Percentiles rank a stretch among this genome's conserved stretches.
phyloP scores from a whole-genome alignment of 2,329 filamentous ascomycete species.

The Dichotomopilus funicola region DNA sequence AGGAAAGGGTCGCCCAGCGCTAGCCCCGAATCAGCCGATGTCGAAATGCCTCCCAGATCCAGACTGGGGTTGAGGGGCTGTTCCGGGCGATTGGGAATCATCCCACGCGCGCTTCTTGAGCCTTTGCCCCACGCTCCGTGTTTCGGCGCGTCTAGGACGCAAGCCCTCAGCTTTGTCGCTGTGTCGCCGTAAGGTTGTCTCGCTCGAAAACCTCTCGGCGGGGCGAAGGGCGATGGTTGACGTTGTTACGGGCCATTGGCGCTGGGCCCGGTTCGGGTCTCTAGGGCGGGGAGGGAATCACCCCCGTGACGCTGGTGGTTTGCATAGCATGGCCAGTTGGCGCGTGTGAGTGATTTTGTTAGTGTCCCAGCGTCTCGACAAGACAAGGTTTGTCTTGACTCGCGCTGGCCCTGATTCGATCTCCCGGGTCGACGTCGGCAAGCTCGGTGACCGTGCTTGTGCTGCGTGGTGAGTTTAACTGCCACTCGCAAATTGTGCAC shows the following conservation, averaged over 20 bases:
- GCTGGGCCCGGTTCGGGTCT: no score
- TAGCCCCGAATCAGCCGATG: neutral
- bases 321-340: no score
- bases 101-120: conserved; percentile 8
- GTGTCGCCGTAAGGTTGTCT: no score
- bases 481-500: no score
- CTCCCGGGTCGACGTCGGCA: neutral
- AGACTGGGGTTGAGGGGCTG: neutral
- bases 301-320: no score
- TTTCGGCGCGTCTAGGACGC: neutral
- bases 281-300: no score
- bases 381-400: neutral
- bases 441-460: neutral
- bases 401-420: neutral
- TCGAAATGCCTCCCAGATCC: conserved; percentile 4
- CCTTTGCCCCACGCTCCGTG: conserved; percentile 7
- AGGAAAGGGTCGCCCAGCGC: neutral
- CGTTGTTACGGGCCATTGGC: no score
- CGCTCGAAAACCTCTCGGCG: no score
- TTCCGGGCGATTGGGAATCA: conserved; percentile 13
- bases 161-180: no score
- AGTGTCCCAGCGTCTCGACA: no score
- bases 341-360: no score
- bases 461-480: neutral
- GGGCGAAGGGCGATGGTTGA: no score